These are phyloP conservation scores for Prunus dulcis DNA, from an alignment of 306 rosid genomes.

Conservation along the genomic window DNA sequence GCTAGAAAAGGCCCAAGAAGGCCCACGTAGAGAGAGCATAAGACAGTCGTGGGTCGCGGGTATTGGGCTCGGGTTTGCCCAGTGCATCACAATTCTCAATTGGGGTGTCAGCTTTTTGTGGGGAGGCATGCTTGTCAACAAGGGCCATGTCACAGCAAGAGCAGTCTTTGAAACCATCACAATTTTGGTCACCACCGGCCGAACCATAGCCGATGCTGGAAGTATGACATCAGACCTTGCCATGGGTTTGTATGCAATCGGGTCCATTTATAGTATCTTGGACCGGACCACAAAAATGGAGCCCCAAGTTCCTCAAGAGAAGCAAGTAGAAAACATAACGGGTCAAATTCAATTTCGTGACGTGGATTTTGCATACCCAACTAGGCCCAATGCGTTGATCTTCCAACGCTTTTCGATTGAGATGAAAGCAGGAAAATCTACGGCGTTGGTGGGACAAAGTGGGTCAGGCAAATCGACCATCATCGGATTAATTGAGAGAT, in stretches of 20 bases:
- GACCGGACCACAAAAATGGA: slow-evolving; percentile 31
- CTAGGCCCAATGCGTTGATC: slow-evolving; percentile 38
- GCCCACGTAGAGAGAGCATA: slow-evolving; percentile 30
- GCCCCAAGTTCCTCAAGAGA: slow-evolving; percentile 18
- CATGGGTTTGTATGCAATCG: slow-evolving; percentile 30
- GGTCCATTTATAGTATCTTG: slow-evolving; percentile 26
- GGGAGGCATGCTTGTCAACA: slow-evolving; percentile 35
- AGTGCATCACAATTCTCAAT: slow-evolving; percentile 16
- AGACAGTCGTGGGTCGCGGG: slow-evolving; percentile 43
- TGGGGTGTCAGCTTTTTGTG: slow-evolving; percentile 40
- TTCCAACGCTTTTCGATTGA: slow-evolving; percentile 33
- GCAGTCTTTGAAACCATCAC: slow-evolving; percentile 26
- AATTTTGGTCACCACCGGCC: slow-evolving; percentile 35
- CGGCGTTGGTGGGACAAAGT: slow-evolving; percentile 54
- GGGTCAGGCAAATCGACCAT: slow-evolving; percentile 50
- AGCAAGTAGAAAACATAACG: slow-evolving; percentile 10
- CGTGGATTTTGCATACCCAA: slow-evolving; percentile 44
- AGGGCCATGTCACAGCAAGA: slow-evolving; percentile 20
- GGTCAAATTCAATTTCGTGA: slow-evolving; percentile 33
- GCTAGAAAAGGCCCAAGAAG: slow-evolving; percentile 33
- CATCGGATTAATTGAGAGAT: slow-evolving; percentile 48
- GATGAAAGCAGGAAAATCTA: slow-evolving; percentile 41
- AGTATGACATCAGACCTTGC: slow-evolving; percentile 27
- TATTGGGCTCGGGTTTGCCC: slow-evolving; percentile 33
- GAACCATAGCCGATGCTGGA: slow-evolving; percentile 32